These are phyloP conservation scores for Stevia rebaudiana DNA, from an alignment of 140 eudicot species.

Conservation along the genomic window DNA sequence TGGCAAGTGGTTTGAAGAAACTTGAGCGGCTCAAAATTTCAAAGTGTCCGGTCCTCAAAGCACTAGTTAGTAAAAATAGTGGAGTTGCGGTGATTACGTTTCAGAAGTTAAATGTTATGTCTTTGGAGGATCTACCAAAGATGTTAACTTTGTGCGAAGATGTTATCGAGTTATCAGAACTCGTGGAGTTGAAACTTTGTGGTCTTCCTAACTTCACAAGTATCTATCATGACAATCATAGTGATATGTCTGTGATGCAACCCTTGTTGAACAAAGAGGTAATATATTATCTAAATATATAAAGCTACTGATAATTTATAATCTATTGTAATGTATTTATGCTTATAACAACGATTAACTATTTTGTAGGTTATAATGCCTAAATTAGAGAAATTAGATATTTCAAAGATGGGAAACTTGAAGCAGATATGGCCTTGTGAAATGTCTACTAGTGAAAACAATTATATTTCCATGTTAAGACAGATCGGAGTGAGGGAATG, in stretches of 20 bases:
- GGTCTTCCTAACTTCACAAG: neutral
- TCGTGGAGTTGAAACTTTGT: neutral
- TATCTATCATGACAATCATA: neutral
- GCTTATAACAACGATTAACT: no score
- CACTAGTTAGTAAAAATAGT: neutral
- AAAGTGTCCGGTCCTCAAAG: neutral
- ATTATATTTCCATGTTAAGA: neutral
- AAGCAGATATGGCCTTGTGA: neutral
- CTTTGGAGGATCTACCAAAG: neutral
- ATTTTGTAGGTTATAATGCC: neutral
- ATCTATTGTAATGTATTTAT: neutral
- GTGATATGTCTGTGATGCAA: neutral
- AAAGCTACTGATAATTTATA: neutral
- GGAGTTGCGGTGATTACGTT: neutral
- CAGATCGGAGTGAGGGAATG: neutral
- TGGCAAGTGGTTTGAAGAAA: slow-evolving; percentile 2
- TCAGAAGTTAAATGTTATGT: neutral
- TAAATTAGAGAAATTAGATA: neutral
- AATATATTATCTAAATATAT: neutral
- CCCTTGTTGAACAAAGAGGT: neutral
- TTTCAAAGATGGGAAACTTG: neutral
- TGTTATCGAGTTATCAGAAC: neutral
- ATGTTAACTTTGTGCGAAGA: neutral
- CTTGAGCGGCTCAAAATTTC: neutral
- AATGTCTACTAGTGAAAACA: neutral